Conservation (phyloP, 192 early-diverging fungal species). For the Coemansia sp. region DNA sequence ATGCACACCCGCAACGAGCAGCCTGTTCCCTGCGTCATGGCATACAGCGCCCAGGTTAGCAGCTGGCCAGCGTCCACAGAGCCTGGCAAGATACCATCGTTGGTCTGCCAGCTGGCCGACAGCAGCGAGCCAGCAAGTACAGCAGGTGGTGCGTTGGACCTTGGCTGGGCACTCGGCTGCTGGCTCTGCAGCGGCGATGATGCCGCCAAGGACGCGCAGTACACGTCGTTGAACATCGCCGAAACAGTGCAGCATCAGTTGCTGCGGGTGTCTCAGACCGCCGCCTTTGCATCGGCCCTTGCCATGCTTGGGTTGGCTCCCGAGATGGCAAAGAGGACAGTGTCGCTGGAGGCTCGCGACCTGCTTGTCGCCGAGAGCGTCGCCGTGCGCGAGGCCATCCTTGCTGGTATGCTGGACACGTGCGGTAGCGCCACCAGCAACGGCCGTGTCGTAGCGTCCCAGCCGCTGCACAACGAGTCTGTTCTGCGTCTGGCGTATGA, state of each 20-base stretch:
- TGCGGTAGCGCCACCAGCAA: conserved; percentile 23
- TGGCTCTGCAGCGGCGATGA: conserved; percentile 30
- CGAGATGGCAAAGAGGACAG: conserved; percentile 1
- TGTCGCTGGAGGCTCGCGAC: conserved; percentile 16
- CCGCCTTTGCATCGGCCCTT: conserved; percentile 5
- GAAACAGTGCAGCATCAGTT: conserved; percentile 29
- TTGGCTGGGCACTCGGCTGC: conserved; percentile 44
- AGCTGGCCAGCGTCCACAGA: conserved; percentile 8
- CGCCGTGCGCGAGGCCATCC: conserved; percentile 17
- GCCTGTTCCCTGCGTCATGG: conserved; percentile 42
- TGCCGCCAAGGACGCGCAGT: neutral
- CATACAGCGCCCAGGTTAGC: conserved; percentile 17
- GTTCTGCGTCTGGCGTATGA: conserved; percentile 41
- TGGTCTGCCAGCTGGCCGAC: no score
- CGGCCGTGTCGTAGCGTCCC: conserved; percentile 16
- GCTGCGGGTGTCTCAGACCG: neutral
- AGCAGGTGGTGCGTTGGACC: neutral
- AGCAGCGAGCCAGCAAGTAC: no score
- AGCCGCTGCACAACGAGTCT: conserved; percentile 21
- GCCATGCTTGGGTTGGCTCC: conserved; percentile 6
- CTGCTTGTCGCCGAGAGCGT: conserved; percentile 19
- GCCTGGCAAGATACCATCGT: neutral
- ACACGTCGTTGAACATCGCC: conserved; percentile 4
- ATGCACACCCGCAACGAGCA: conserved; percentile 21
- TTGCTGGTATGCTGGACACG: conserved; percentile 40